Base-by-base conservation (phyloP, 495 filamentous ascomycete species). In the Cenococcum geophilum region DNA sequence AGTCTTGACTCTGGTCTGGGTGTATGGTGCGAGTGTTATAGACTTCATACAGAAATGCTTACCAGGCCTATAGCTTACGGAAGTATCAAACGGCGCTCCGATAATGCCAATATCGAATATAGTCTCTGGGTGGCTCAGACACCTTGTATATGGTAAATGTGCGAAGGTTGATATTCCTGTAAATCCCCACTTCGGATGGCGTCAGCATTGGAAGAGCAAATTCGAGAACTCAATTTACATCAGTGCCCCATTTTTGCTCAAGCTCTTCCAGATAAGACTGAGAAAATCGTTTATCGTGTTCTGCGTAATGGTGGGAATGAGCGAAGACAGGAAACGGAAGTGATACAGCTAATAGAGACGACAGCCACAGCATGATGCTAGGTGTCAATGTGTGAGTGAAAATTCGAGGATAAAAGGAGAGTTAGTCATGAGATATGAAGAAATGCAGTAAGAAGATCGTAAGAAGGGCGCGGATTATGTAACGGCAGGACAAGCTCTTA, bases 21-120 rank as follows among this genome's bases (percentile, higher is more conserved):
- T 6, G 6, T 32, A 32, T 32, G 6, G 6, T 32, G 27, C 27
- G 27, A 32, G 27, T 32, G 6, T 3, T 32, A 32, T 32, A 32
- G 6, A 3, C 27, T 32, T 32, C 6, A 6, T 3, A 32, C 6
- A 45, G 18, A 45, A 14, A 45, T 27, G 51, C 75, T 45, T 71
- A 84, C 87, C 87, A 54, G 89, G 89, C 64, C 89, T 76, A 74
- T 92, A 92, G 64, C 77, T 84, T 18, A 89, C 86, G 18, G 89
- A 87, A 0, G 89, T 92, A 71, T 95, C 89, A 68, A 95, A 95
- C 0, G 89, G 89, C 0, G 83, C 89, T 1, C 89, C 89, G 53
- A 95, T 82, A 52, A 95, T 82, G 35, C 79, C 89, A 62, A 95
- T 91, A 70, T 95, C 89, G 65, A 85, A 92, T 25, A 74, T 70